Evolutionary conservation across 352 stramenopile species (phyloP).

Genomic region (Globisporangium spinosum): DNA sequence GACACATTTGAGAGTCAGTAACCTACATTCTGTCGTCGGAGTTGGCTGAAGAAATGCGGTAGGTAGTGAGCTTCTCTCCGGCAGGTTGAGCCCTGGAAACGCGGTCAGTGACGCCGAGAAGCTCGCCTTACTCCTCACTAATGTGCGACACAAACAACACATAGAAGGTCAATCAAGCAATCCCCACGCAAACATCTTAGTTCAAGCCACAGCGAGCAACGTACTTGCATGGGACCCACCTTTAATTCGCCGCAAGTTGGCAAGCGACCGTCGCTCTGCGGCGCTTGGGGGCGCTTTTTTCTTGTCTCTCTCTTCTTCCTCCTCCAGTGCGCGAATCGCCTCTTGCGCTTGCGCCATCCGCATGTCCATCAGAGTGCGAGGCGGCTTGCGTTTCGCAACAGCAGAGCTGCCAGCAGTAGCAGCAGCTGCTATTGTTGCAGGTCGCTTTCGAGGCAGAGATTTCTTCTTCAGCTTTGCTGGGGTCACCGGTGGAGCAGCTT

Average conservation of each 20-base stretch:
- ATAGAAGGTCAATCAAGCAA: neutral
- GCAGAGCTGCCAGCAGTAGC: slow-evolving; percentile 1
- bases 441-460: neutral
- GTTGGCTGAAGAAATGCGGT: neutral
- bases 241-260: slow-evolving; percentile 2
- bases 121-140: neutral
- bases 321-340: slow-evolving; percentile 2
- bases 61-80: neutral
- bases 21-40: neutral
- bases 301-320: slow-evolving; percentile 8
- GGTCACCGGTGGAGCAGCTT: neutral
- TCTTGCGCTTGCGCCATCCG: slow-evolving; percentile 20
- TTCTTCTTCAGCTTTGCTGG: neutral
- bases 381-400: slow-evolving; percentile 12
- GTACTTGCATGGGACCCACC: neutral
- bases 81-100: neutral
- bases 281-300: neutral
- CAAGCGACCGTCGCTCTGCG: neutral
- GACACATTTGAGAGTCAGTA: neutral
- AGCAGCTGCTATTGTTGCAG: neutral
- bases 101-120: neutral
- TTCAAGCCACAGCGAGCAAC: no score
- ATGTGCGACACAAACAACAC: neutral
- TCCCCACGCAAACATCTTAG: neutral
- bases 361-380: slow-evolving; percentile 14